phyloP scores from a whole-genome alignment of 108 stramenopile species.

The Parietichytrium sp. region DNA sequence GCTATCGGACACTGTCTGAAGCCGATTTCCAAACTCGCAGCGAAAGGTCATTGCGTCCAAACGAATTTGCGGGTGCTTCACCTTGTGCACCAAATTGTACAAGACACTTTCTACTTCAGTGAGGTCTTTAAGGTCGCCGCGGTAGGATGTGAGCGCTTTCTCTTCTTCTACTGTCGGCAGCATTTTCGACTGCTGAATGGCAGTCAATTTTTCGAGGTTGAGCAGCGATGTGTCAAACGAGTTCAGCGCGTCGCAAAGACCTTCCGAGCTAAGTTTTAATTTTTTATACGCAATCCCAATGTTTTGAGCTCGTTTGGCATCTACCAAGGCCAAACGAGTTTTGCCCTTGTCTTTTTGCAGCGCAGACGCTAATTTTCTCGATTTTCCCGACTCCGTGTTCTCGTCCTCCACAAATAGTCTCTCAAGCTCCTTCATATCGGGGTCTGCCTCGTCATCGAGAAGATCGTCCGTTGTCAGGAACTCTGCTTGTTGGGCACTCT shows the following conservation, averaged over 20 bases:
- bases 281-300: background rate
- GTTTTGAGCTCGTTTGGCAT: background rate
- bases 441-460: conserved; percentile 18
- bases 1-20: too few species aligned
- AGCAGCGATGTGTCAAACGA: background rate
- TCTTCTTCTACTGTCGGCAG: background rate
- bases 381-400: background rate
- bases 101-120: background rate
- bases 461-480: too few species aligned
- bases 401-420: background rate
- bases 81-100: background rate
- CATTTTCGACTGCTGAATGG: background rate
- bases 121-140: background rate
- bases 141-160: background rate
- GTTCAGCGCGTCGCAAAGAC: background rate
- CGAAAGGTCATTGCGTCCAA: conserved; percentile 16
- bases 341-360: background rate
- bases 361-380: background rate
- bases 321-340: background rate
- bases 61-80: background rate
- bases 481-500: too few species aligned
- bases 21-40: background rate
- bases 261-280: background rate
- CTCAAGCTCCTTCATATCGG: conserved; percentile 35
- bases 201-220: background rate